Evolutionary conservation across 441 rosid genomes (phyloP).

Genomic region (Gossypium laxum): DNA sequence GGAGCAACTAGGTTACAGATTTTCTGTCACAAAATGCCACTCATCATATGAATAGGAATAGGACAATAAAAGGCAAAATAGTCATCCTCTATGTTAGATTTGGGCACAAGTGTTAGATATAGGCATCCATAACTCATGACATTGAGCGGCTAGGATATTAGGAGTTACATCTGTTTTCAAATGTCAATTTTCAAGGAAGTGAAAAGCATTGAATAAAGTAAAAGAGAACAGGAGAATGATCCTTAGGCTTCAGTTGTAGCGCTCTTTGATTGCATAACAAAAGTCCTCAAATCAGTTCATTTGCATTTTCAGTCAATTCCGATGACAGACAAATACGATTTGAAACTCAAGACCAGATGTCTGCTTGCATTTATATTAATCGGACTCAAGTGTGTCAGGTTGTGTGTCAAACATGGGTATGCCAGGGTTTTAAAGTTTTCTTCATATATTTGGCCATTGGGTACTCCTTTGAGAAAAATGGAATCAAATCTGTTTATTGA

Average conservation of each 20-base stretch:
- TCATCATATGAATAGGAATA: neutral
- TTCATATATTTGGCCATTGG: neutral
- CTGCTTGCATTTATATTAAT: neutral
- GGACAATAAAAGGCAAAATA: too few relatives aligned
- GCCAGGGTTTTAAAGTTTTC: neutral
- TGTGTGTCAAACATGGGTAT: neutral
- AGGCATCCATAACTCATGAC: too few relatives aligned
- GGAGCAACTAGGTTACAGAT: neutral
- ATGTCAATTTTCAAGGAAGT: too few relatives aligned
- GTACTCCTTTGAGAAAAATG: neutral
- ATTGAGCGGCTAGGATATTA: too few relatives aligned
- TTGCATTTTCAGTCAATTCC: neutral
- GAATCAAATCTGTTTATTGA: neutral
- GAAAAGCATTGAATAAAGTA: neutral
- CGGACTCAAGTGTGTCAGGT: neutral
- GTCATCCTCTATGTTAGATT: too few relatives aligned
- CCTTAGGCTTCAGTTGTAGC: neutral
- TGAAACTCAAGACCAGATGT: neutral
- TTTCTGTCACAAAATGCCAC: neutral
- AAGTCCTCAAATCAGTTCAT: neutral
- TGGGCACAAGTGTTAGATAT: too few relatives aligned
- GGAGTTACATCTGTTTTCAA: too few relatives aligned
- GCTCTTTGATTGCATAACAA: neutral
- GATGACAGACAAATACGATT: neutral
- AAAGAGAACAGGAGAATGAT: neutral